Evolutionary conservation across 768 basidiomycete species (phyloP), one percentile per base, ranked within the genome.

Genomic region (Mycena pura): DNA sequence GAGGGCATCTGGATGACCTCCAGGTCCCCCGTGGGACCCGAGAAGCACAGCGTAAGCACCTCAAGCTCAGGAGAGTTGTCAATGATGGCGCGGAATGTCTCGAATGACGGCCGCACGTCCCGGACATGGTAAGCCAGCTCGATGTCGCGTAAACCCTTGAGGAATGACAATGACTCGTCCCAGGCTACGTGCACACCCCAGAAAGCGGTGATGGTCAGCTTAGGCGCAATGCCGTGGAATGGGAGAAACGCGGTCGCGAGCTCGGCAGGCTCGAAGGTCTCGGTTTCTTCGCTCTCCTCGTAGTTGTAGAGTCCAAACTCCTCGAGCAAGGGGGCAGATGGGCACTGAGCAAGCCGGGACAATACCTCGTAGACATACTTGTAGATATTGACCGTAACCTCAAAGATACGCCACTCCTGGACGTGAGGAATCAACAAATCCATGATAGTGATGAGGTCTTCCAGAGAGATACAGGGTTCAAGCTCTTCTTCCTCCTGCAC

Each of bases 111-210:
- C 13, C 89, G 84, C 14, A 87, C 87, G 67, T 89, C 84, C 27
- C 80, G 77, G 9, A 81, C 72, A 65, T 90, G 89, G 73, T 82
- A 90, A 0, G 85, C 82, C 39, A 92, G 75, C 65, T 88, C 83
- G 21, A 92, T 69, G 15, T 83, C 79, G 22, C 65, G 68, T 27
- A 92, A 74, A 14, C 77, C 79, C 17, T 68, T 62, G 24, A 89
- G 76, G 64, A 84, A 78, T 9, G 72, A 57, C 21, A 78, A 69
- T 15, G 80, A 76, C 31, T 77, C 74, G 28, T 80, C 76, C 91
- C 91, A 92, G 57, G 86, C 81, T 31, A 92, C 71, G 62, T 90
- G 90, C 5, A 91, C 86, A 36, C 89, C 90, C 86, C 87, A 90
- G 25, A 92, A 76, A 10, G 76, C 75, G 31, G 85, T 72, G 5